Evolutionary conservation across 805 yeast species (phyloP), one percentile per base, ranked within the genome.

Genomic region (Yamadazyma tumulicola): DNA sequence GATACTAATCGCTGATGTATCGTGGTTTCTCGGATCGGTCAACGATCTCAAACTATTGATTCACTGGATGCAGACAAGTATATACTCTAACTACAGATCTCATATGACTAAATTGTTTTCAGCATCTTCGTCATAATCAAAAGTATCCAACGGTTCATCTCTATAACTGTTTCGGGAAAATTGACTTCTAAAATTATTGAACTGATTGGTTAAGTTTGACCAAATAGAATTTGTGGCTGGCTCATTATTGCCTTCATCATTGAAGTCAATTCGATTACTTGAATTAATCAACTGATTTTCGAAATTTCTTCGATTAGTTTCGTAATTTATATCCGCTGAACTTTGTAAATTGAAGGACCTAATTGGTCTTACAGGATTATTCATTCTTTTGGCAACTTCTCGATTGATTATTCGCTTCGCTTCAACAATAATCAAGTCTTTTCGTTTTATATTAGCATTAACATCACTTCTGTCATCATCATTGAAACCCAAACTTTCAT

Each of bases 401-500:
- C 67, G 43, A 26, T 57, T 47, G 5, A 65, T 52, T 3, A 64
- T 61, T n/a, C 71, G 38, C 38, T 64, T 67, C 9, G 69, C 71
- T 45, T 67, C 73, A 3, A 55, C 68, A 26, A 67, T 64, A 3
- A 64, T 42, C 31, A 66, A 40, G 29, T 65, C 71, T 20, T 49
- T 47, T 21, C 69, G 43, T 31, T 55, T 62, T n/a, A n/a, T n/a
- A 39, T 37, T 46, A 10, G 39, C 43, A 22, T 37, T 29, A 12
- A 37, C 47, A 18, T 53, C 56, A 16, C 42, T 50, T 13, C 28
- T 42, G 5, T 41, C 48, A 11, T 51, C 56, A 27, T 59, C 61
- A 33, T 65, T 69, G 26, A 58, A 55, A 3, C 67, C 66, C 56
- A 69, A 70, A 10, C 54, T 45, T 32, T 61, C 68, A 34, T 61